Base-by-base conservation (phyloP, 441 rosid species). In the Populus hybrid region DNA sequence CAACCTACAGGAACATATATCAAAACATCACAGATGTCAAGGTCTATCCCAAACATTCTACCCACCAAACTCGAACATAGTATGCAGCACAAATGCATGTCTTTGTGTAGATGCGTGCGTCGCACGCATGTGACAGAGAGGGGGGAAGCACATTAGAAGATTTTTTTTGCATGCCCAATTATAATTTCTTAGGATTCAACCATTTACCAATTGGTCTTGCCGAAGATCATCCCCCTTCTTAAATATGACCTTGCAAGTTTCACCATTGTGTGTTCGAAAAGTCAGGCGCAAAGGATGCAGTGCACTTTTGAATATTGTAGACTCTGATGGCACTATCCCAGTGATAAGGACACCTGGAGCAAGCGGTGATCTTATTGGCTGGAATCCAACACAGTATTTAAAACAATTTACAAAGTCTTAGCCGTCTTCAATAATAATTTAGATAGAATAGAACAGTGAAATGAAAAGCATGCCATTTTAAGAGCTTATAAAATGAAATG, bases 181-280 rank as follows among this genome's bases (percentile, higher is more conserved):
- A 69, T 26, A 24, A 83, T 23, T 79, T 80, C 73, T 42, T n/a
- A 77, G 38, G 3, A 70, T 18, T 65, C 34, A 53, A 75, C 69
- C 68, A 77, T 68, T 76, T 93, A 96, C 99, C 96, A 96, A 86
- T 86, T 96, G 98, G 83, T 96, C 99, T 88, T 96, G 99, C 42
- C 98, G 90, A 83, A 96, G 88, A 85, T 96, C 98, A 85, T 96
- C 99, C 81, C 99, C 99, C 92, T 93, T 94, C 90, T 94, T 93
- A 82, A 96, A 94, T 76, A 96, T 94, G 73, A 96, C 76, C 89
- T 88, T 92, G 91, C 90, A 89, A 80, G 84, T 88, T 80, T 93
- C 98, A 81, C 95, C 98, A 72, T 80, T 88, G 77, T 87, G 92
- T 46, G 93, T 90, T 67, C 93, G 90, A 82, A 96, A 96, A 70